Percentiles rank a stretch among this genome's conserved stretches.
Conservation (phyloP, 2,329 filamentous ascomycete species). For the Fonsecaea monophora region DNA sequence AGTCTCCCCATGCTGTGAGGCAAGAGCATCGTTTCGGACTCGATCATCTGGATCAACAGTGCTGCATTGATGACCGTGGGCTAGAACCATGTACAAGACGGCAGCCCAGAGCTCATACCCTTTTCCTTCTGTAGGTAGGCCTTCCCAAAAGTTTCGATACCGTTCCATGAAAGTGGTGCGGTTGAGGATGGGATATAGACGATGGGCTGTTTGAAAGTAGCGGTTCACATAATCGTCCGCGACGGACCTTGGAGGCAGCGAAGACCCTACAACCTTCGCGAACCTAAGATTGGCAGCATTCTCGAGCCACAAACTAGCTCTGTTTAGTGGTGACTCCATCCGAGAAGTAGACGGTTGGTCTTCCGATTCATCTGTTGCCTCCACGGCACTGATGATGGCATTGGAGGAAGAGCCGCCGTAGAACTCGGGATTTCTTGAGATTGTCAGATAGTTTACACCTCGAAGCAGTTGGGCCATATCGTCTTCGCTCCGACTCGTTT, state of each 20-base stretch:
- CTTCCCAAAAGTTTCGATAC: slow-evolving; percentile 21
- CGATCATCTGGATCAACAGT: slow-evolving; percentile 21
- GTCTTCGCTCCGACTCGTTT: slow-evolving; percentile 15
- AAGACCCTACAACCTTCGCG: slow-evolving; percentile 14
- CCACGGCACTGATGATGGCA: slow-evolving; percentile 23
- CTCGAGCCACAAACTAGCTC: slow-evolving; percentile 7
- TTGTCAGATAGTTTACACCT: slow-evolving; percentile 27
- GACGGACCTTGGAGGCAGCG: slow-evolving; percentile 13
- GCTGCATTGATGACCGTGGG: slow-evolving; percentile 25
- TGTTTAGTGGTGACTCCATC: slow-evolving; percentile 2
- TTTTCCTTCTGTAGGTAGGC: slow-evolving; percentile 22
- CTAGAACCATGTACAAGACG: slow-evolving; percentile 28
- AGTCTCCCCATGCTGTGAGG: slow-evolving; percentile 7
- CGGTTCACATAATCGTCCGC: slow-evolving; percentile 19
- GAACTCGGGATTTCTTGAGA: slow-evolving; percentile 22
- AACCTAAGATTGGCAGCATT: slow-evolving; percentile 1
- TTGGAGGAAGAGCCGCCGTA: slow-evolving; percentile 17
- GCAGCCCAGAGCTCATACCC: slow-evolving; percentile 22
- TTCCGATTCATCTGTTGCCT: slow-evolving; percentile 11
- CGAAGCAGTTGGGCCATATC: slow-evolving; percentile 22
- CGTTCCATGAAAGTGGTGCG: slow-evolving; percentile 17
- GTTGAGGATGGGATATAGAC: slow-evolving; percentile 18
- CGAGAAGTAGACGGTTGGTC: neutral
- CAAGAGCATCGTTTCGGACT: slow-evolving; percentile 16
- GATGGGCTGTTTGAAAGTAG: slow-evolving; percentile 21